Percentiles rank a stretch among this genome's conserved stretches.
Evolutionary conservation across 345 rosid genomes (phyloP).

Genomic region (Orychophragmus violaceus): DNA sequence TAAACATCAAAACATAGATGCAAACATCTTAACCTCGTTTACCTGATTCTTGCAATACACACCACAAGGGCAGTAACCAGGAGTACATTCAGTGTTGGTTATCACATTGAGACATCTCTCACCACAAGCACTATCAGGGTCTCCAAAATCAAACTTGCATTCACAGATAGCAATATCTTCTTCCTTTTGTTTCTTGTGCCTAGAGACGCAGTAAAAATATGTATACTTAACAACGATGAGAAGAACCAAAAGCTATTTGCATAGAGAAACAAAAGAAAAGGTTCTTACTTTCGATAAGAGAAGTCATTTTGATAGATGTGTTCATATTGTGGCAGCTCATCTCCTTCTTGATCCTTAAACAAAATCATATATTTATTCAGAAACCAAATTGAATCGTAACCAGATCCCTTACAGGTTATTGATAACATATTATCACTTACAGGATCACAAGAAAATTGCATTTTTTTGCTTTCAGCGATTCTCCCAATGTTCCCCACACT

Average conservation of each 20-base stretch:
- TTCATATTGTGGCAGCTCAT: slow-evolving; percentile 46
- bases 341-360: slow-evolving; percentile 47
- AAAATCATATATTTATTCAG: not conserved
- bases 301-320: slow-evolving; percentile 72
- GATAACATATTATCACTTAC: slow-evolving; percentile 18
- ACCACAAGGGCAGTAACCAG: slow-evolving; percentile 73
- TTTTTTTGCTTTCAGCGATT: not conserved
- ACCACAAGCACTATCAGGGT: slow-evolving; percentile 77
- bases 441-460: slow-evolving; percentile 33
- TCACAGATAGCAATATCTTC: slow-evolving; percentile 87
- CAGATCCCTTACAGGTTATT: not conserved
- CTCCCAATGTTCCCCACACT: not conserved
- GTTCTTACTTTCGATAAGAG: slow-evolving; percentile 54
- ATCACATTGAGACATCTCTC: slow-evolving; percentile 82
- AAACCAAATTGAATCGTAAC: not conserved
- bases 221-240: not conserved
- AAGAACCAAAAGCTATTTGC: not conserved
- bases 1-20: not conserved
- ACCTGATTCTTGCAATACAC: slow-evolving; percentile 86
- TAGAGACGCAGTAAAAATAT: slow-evolving; percentile 13
- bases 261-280: not conserved
- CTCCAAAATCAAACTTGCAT: slow-evolving; percentile 61
- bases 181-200: slow-evolving; percentile 90
- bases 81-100: slow-evolving; percentile 88
- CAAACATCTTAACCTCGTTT: not conserved